These are phyloP conservation scores for Metschnikowia proteae DNA, from an alignment of 805 yeast species.

Conservation along the genomic window DNA sequence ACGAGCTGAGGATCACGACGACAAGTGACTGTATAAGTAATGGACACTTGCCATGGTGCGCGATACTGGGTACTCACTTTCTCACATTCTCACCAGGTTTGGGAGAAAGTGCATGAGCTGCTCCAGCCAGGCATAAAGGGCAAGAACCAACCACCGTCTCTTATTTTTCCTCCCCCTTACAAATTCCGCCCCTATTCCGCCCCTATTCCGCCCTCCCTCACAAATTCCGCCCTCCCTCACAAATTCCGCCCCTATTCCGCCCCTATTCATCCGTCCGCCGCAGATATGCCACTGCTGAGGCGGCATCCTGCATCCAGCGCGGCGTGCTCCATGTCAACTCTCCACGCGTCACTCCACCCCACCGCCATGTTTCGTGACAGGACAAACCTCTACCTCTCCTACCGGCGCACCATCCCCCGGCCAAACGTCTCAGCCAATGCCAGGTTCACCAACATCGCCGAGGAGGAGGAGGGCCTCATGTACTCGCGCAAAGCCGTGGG, in stretches of 20 bases:
- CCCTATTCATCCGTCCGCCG: too few relatives aligned
- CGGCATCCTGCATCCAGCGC: neutral
- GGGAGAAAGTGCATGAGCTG: too few relatives aligned
- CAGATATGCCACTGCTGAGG: neutral
- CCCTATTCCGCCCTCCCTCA: too few relatives aligned
- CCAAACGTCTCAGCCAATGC: constrained; percentile 18
- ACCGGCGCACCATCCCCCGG: constrained; percentile 85
- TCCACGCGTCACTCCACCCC: neutral
- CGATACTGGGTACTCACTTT: too few relatives aligned
- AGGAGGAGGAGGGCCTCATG: constrained; percentile 61
- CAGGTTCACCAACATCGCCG: constrained; percentile 39
- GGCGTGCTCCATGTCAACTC: neutral
- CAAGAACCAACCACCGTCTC: too few relatives aligned
- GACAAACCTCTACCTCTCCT: constrained; percentile 86
- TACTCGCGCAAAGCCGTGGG: constrained; percentile 20
- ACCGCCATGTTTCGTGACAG: constrained; percentile 80
- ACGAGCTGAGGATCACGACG: neutral
- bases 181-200: too few relatives aligned
- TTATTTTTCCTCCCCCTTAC: too few relatives aligned
- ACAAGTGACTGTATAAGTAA: neutral
- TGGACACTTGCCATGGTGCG: too few relatives aligned
- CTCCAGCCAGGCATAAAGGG: too few relatives aligned
- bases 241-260: too few relatives aligned
- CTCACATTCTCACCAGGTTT: too few relatives aligned
- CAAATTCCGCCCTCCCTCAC: too few relatives aligned